Evolutionary conservation across 2,329 filamentous ascomycete genomes (phyloP), one percentile per base, ranked within the genome.

Genomic region (Trichoderma oligosporum): DNA sequence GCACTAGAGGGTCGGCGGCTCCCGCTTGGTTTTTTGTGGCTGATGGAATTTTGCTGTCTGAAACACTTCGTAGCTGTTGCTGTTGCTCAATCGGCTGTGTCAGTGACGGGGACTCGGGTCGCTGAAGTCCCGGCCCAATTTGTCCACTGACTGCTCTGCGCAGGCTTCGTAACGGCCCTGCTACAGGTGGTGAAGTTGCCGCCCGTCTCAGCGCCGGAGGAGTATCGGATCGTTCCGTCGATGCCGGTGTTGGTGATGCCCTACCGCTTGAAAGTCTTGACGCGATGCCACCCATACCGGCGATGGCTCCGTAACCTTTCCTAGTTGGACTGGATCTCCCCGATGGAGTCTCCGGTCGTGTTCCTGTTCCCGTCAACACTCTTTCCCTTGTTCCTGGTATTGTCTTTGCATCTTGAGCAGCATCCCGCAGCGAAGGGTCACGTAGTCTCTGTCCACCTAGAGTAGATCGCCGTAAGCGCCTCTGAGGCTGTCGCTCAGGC

Each of bases 351-450:
- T 57, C 58, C n/a, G 58, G 46, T 38, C 46, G 46, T 38, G 58
- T 60, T 60, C 58, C 58, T 57, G 58, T 60, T 33, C 58, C 58
- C n/a, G 58, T 60, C 58, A 60, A 57, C 58, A 60, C 58, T 46
- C 58, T 56, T 24, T 60, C 58, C 31, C 54, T 42, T 16, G 58
- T 51, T 44, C 54, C 58, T 25, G 58, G 51, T 63, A 63, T 54
- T 29, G 36, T 60, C 35, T 55, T 60, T 68, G 77, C 76, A 62
- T 81, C 78, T 4, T 75, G 74, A 1, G 75, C 75, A 3, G 64
- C 65, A 29, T 67, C 67, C 24, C 70, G 62, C 31, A 68, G 66
- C 42, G 68, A 64, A 18, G 76, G 73, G 55, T 76, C 75, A 35
- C 69, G 66, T 31, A 80, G 67, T 20, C 71, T 59, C 20, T 45